phyloP scores from a whole-genome alignment of 2,329 filamentous ascomycete species.

The Colletotrichum scovillei region DNA sequence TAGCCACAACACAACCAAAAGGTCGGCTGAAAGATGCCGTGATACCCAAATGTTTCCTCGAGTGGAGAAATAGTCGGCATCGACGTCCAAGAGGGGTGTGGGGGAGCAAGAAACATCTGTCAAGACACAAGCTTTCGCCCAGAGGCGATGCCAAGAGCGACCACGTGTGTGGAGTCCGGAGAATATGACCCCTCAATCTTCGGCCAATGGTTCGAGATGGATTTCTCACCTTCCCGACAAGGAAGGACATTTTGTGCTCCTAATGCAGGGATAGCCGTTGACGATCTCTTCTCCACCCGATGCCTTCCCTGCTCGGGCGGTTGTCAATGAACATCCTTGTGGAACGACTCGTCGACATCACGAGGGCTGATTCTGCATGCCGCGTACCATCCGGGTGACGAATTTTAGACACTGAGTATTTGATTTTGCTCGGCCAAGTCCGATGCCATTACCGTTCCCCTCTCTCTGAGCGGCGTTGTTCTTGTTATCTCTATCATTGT shows the following conservation, averaged over 20 bases:
- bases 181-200: neutral
- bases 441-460: neutral
- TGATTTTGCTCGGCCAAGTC: neutral
- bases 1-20: neutral
- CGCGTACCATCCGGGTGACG: neutral
- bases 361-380: neutral
- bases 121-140: slow-evolving; percentile 26
- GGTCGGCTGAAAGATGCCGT: neutral
- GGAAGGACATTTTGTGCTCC: neutral
- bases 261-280: neutral
- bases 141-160: slow-evolving; percentile 16
- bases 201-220: neutral
- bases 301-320: neutral
- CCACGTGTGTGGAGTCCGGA: slow-evolving; percentile 21
- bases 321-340: neutral
- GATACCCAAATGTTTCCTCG: neutral
- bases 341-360: slow-evolving; percentile 1
- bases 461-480: neutral
- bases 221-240: slow-evolving; percentile 11
- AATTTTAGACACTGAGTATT: neutral
- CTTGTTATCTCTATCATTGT: neutral
- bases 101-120: neutral
- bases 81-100: neutral
- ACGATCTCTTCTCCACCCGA: neutral
- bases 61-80: neutral